Base-by-base conservation (phyloP, 2,329 filamentous ascomycete genomes). In the Monilinia laxa region DNA sequence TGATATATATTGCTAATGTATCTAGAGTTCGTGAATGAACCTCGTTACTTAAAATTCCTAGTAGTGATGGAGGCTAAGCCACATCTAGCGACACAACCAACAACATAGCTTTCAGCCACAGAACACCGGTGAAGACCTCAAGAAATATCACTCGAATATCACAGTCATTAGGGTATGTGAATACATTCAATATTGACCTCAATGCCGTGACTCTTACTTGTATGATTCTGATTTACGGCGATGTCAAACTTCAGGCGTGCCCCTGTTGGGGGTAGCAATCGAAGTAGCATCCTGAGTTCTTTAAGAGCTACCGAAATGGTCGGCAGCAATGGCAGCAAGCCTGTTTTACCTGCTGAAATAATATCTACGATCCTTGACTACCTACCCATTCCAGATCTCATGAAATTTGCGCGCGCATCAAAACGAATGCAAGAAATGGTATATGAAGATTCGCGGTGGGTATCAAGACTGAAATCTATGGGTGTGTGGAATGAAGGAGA, bases 391-490 rank as follows among this genome's bases (percentile, higher is more conserved):
- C 81, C 89, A 68, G 94, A 97, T 77, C 88, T 96, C 74, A 85
- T 98, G 76, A 87, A 88, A 72, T 94, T 92, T 76, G 94, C 95
- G 55, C 88, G 90, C 70, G 88, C 91, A 31, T 97, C 92, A 67
- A 90, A 87, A 75, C 90, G 92, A 68, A 87, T 98, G 84, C 90
- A 90, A 76, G 95, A 99, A 79, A 99, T 99, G 93, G 93, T 97
- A 3, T 99, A 98, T 79, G 95, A 99, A 77, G 95, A 99, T 78
- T 92, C 93, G 60, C 86, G 94, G 80, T 99, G 95, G 95, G 90
- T 98, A 51, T 87, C 91, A 70, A 86, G 91, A 70, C 79, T 99
- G 65, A 90, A 90, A 76, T 88, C 85, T 67, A 97, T 99, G 88
- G 91, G 90, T 2, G 90, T 91, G 71, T 99, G 95, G 95, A 90